Percentiles rank a stretch among this genome's conserved stretches.
These are phyloP conservation scores for Solanum gracilifrons DNA, from an alignment of 257 asterid genomes.

Conservation along the genomic window DNA sequence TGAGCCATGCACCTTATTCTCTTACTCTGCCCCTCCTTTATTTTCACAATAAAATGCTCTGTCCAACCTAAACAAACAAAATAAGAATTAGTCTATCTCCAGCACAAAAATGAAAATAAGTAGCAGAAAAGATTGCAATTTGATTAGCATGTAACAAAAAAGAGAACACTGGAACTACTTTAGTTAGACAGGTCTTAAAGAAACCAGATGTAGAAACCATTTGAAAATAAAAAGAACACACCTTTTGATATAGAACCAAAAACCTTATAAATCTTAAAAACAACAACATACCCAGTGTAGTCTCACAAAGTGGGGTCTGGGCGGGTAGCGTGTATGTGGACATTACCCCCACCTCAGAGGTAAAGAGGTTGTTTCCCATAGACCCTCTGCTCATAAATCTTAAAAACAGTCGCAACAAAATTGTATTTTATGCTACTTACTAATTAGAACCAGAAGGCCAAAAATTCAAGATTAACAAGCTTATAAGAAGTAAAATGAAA, in stretches of 20 bases:
- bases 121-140: neutral
- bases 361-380: neutral
- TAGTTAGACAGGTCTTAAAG: neutral
- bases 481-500: neutral
- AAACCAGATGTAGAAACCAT: neutral
- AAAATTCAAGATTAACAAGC: neutral
- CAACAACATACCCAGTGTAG: neutral
- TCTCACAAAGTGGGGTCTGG: neutral
- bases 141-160: neutral
- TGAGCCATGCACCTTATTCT: conserved; percentile 94
- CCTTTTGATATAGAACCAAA: neutral
- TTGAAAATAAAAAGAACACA: neutral
- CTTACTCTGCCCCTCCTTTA: conserved; percentile 96
- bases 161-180: neutral
- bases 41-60: conserved; percentile 90
- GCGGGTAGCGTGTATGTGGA: neutral
- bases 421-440: neutral
- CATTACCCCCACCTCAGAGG: neutral
- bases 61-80: conserved; percentile 71
- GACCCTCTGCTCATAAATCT: neutral
- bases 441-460: neutral
- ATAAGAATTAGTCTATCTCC: neutral
- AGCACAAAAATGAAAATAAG: neutral
- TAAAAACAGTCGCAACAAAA: neutral
- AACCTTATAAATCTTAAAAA: neutral